Percentiles rank a stretch among this genome's conserved stretches.
phyloP scores from a whole-genome alignment of 2,329 filamentous ascomycete species.

The Fusarium scirpi region DNA sequence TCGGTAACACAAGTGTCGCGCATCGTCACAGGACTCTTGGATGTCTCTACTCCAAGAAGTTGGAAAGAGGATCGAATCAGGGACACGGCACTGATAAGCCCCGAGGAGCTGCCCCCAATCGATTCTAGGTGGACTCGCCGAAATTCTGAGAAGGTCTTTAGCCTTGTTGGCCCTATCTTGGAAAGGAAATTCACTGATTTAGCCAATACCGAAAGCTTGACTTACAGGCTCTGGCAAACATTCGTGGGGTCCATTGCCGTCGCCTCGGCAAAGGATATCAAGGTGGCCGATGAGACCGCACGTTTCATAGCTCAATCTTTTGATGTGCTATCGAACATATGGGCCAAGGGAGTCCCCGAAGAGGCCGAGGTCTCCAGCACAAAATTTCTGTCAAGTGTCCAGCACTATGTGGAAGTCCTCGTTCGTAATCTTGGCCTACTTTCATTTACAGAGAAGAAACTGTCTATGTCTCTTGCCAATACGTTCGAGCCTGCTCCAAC shows the following conservation, averaged over 20 bases:
- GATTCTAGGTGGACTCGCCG: constrained; percentile 89
- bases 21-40: constrained; percentile 79
- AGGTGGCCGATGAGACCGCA: constrained; percentile 85
- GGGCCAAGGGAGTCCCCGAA: constrained; percentile 59
- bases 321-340: constrained; percentile 75
- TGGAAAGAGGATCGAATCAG: constrained; percentile 83
- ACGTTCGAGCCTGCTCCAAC: constrained; percentile 73
- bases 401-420: constrained; percentile 62
- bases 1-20: constrained; percentile 70
- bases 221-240: constrained; percentile 68
- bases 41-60: constrained; percentile 66
- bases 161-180: constrained; percentile 69
- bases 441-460: constrained; percentile 72
- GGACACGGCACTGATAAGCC: constrained; percentile 67
- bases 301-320: constrained; percentile 80
- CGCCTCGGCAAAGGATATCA: constrained; percentile 87
- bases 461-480: constrained; percentile 64
- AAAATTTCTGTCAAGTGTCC: constrained; percentile 67
- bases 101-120: constrained; percentile 83
- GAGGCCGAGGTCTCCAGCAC: constrained; percentile 59
- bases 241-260: constrained; percentile 73
- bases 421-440: constrained; percentile 66
- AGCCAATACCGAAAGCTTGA: constrained; percentile 67
- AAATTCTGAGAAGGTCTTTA: constrained; percentile 74
- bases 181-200: constrained; percentile 72